Evolutionary conservation across 2,329 filamentous ascomycete species (phyloP), one percentile per base, ranked within the genome.

Genomic region (Neodidymelliopsis sp.): DNA sequence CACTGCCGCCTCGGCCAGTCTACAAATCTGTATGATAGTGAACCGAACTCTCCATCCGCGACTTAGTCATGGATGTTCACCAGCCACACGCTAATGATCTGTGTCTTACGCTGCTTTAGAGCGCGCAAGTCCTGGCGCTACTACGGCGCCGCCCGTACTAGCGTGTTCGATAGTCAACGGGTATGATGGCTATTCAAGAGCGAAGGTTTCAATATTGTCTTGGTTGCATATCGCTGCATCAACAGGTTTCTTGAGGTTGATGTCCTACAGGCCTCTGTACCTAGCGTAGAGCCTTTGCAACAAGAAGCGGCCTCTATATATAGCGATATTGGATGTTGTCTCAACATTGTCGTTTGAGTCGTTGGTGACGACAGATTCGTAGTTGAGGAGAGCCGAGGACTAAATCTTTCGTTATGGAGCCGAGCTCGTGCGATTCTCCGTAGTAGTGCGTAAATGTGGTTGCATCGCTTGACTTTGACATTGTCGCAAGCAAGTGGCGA

Each of bases 131-230:
- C 41, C 41, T 15, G 7, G 15, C 47, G 25, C 47, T 50, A 50
- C 47, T 45, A 41, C 47, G 47, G 47, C 47, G 47, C 47, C 47
- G 47, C 47, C 47, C 40, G 47, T 15, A 15, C 30, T 50, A 50
- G 40, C 30, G 11, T 5, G 31, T 15, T 50, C 40, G 47, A 50
- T 50, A 50, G 40, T 49, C 11, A 4, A 28, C 47, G 47, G 47
- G 30, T 40, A 34, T 41, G 31, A 45, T 4, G 30, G 36, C 40
- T 23, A 13, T 50, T 41, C 4, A 15, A 40, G 13, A 15, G 24
- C 25, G 18, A 30, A 39, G 39, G 40, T 49, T 49, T 49, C 40
- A 24, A 44, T 44, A 44, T 30, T 31, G 19, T n/a, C 22, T 20
- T 22, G 37, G 34, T 35, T 43, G 46, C 46, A 49, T 49, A 16